These are phyloP conservation scores for Lagenidium sp. DNA, from an alignment of 352 stramenopile species.

Conservation along the genomic window DNA sequence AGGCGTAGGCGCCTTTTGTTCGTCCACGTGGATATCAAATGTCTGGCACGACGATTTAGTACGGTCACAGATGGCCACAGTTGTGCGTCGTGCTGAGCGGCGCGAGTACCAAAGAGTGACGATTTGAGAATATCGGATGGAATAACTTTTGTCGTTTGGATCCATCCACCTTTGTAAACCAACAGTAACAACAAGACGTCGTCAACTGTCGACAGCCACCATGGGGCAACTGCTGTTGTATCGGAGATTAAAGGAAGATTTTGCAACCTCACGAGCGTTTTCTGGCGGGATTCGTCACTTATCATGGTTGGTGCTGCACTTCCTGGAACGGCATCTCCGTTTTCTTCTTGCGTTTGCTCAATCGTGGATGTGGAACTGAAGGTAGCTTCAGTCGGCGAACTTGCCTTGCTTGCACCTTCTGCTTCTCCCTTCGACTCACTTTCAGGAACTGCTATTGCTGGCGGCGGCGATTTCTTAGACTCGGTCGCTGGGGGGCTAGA, in stretches of 20 bases:
- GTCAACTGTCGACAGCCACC: slow-evolving; percentile 74
- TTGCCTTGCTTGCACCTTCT: too few species aligned
- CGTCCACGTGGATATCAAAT: slow-evolving; percentile 41
- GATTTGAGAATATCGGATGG: slow-evolving; percentile 23
- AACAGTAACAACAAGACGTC: slow-evolving; percentile 65
- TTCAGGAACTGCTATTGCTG: too few species aligned
- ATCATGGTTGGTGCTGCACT: too few species aligned
- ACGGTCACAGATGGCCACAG: slow-evolving; percentile 38
- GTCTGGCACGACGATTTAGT: slow-evolving; percentile 46
- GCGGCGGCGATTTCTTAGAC: too few species aligned
- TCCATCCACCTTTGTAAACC: slow-evolving; percentile 64
- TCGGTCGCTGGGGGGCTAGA: too few species aligned
- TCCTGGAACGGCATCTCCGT: too few species aligned
- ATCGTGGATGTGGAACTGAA: too few species aligned
- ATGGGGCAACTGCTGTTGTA: slow-evolving; percentile 31
- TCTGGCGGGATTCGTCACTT: slow-evolving; percentile 6
- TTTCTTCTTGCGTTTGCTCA: too few species aligned
- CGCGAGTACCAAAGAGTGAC: slow-evolving; percentile 50
- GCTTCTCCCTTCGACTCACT: too few species aligned
- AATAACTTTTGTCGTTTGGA: slow-evolving; percentile 34
- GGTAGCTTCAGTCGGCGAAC: too few species aligned
- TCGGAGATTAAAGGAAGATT: slow-evolving; percentile 24
- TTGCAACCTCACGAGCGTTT: slow-evolving; percentile 34
- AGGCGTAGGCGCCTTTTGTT: slow-evolving; percentile 12
- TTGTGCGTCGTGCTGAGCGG: slow-evolving; percentile 6